These are phyloP conservation scores for Yarrowia sp. DNA, from an alignment of 805 yeast genomes.

Conservation along the genomic window DNA sequence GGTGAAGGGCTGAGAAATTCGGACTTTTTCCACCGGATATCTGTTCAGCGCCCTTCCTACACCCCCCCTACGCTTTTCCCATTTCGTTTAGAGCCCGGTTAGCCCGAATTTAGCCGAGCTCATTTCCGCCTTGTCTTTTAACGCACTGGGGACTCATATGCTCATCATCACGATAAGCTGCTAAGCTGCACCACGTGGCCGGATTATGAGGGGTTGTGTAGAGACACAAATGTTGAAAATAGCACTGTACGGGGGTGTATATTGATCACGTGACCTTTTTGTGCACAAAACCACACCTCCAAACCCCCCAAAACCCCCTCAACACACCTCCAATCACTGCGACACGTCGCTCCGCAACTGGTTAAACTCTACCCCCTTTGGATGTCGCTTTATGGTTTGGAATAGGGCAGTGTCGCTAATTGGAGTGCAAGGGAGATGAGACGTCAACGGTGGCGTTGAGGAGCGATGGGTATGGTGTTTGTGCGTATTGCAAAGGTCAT, in stretches of 20 bases:
- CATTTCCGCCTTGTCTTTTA: background rate
- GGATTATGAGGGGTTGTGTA: too few relatives aligned
- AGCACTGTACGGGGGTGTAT: too few relatives aligned
- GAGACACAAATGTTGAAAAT: too few relatives aligned
- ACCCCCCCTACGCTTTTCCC: too few relatives aligned
- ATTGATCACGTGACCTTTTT: too few relatives aligned
- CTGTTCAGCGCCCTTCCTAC: background rate
- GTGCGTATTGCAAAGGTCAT: too few relatives aligned
- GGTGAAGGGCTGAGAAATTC: background rate
- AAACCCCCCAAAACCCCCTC: background rate
- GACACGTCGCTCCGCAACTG: conserved; percentile 20
- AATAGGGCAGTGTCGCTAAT: conserved; percentile 1
- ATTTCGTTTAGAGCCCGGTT: background rate
- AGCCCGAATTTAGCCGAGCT: background rate
- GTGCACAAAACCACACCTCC: too few relatives aligned
- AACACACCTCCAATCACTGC: background rate
- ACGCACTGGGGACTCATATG: background rate
- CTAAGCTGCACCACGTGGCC: background rate
- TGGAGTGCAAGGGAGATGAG: background rate
- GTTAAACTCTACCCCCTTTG: conserved; percentile 20
- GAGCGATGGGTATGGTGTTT: too few relatives aligned
- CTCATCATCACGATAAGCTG: background rate
- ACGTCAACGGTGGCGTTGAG: background rate
- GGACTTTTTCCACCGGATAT: too few relatives aligned
- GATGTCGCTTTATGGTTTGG: background rate